A percentile compares a stretch with the other conserved stretches of the same genome.
Evolutionary conservation across 306 rosid species (phyloP).

Genomic region (Prunus fruticosa): DNA sequence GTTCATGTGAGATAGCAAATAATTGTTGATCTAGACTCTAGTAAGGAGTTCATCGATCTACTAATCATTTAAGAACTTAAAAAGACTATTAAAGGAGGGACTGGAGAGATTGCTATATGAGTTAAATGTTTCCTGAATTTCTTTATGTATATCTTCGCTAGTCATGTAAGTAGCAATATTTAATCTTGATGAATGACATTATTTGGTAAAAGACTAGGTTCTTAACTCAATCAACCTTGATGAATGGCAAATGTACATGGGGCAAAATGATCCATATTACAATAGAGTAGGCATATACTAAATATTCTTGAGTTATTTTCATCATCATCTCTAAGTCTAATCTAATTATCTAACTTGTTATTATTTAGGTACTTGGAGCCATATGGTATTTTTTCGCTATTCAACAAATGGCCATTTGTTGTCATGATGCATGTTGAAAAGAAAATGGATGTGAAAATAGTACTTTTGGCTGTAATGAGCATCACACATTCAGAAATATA

Average conservation of each 20-base stretch:
- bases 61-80: not conserved
- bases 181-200: not conserved
- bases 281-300: no score
- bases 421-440: not conserved
- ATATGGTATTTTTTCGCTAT: conserved; percentile 20
- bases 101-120: not conserved
- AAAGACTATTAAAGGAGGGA: no score
- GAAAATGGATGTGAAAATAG: not conserved
- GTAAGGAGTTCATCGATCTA: conserved; percentile 20
- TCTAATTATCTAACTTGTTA: no score
- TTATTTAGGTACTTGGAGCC: conserved; percentile 13
- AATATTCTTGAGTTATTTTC: no score
- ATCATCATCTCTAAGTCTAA: no score
- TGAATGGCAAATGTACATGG: no score
- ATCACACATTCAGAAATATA: not conserved
- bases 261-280: no score
- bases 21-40: no score
- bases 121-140: conserved; percentile 14
- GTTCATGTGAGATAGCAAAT: no score
- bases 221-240: no score
- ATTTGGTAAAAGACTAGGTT: no score
- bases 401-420: conserved; percentile 9
- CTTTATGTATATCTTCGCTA: conserved; percentile 19
- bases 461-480: not conserved
- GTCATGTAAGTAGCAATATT: conserved; percentile 10